phyloP scores from a whole-genome alignment of 345 rosid species.

The Clausena lansium region DNA sequence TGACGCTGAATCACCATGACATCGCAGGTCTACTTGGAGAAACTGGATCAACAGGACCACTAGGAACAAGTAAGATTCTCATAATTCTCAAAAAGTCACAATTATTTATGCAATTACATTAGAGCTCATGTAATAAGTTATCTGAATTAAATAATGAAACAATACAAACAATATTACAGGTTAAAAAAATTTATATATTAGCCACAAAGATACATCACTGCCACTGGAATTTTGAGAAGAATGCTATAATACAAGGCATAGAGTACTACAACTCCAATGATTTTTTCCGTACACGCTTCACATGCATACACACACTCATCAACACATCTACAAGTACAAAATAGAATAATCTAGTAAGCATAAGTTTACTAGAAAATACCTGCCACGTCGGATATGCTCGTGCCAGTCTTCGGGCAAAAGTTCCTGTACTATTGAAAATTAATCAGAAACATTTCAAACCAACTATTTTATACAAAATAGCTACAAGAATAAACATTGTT shows the following conservation, averaged over 20 bases:
- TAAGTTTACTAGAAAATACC: slow-evolving; percentile 36
- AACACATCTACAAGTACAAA: neutral
- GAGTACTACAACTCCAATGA: neutral
- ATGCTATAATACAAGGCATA: neutral
- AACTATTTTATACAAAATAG: neutral
- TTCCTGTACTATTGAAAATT: slow-evolving; percentile 42
- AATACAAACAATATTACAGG: neutral
- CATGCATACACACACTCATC: neutral
- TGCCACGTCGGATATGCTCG: slow-evolving; percentile 93
- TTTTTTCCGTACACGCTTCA: neutral
- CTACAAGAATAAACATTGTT: neutral
- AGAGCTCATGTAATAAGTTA: neutral
- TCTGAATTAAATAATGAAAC: neutral
- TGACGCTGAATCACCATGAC: slow-evolving; percentile 94
- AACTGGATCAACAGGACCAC: slow-evolving; percentile 44
- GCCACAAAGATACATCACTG: neutral
- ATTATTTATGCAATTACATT: neutral
- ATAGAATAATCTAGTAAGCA: neutral
- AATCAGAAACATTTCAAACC: neutral
- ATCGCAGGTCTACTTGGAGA: slow-evolving; percentile 85
- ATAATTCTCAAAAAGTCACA: neutral
- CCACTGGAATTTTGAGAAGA: neutral
- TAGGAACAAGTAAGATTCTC: neutral
- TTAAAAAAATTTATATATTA: no score
- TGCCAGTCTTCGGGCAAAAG: slow-evolving; percentile 81